phyloP scores from a whole-genome alignment of 208 protist species.

The Crithidia acanthocephali region DNA sequence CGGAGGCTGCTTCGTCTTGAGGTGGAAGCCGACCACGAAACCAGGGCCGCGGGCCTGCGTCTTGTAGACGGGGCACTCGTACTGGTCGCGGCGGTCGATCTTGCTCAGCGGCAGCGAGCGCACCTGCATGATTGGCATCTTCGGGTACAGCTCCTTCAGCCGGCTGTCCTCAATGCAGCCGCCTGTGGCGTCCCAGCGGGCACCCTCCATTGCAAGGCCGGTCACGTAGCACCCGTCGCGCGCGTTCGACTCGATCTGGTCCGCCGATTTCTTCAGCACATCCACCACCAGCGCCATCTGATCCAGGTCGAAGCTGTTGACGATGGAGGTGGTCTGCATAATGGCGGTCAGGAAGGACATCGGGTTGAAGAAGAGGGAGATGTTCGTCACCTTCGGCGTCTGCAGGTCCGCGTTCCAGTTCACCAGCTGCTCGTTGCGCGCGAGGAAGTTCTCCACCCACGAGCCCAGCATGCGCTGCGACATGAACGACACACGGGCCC shows the following conservation, averaged over 20 bases:
- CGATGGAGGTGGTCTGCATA: conserved; percentile 98
- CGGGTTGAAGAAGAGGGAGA: conserved; percentile 98
- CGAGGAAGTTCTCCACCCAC: conserved; percentile 97
- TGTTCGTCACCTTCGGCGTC: conserved; percentile 95
- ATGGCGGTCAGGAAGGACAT: conserved; percentile 99
- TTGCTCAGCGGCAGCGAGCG: conserved; percentile 92
- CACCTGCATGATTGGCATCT: conserved; percentile 95
- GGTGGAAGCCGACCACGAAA: conserved; percentile 96
- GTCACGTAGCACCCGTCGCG: conserved; percentile 98
- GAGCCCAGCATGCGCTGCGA: conserved; percentile 93
- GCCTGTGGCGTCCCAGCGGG: conserved; percentile 95
- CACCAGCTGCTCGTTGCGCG: conserved; percentile 94
- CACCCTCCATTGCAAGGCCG: conserved; percentile 97
- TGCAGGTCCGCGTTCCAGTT: conserved; percentile 94
- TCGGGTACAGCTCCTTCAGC: conserved; percentile 95
- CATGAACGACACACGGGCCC: conserved; percentile 97
- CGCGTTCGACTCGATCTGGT: conserved; percentile 94
- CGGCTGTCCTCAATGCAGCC: conserved; percentile 94
- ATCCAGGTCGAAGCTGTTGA: conserved; percentile 97
- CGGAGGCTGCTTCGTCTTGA: conserved; percentile 95
- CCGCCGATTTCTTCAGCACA: conserved; percentile 96
- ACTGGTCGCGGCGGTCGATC: conserved; percentile 95
- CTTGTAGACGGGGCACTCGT: conserved; percentile 98
- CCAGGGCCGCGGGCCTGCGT: conserved; percentile 95
- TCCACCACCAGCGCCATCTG: conserved; percentile 95